phyloP scores from a whole-genome alignment of 2,329 filamentous ascomycete genomes.

The Scedosporium aurantiacum region DNA sequence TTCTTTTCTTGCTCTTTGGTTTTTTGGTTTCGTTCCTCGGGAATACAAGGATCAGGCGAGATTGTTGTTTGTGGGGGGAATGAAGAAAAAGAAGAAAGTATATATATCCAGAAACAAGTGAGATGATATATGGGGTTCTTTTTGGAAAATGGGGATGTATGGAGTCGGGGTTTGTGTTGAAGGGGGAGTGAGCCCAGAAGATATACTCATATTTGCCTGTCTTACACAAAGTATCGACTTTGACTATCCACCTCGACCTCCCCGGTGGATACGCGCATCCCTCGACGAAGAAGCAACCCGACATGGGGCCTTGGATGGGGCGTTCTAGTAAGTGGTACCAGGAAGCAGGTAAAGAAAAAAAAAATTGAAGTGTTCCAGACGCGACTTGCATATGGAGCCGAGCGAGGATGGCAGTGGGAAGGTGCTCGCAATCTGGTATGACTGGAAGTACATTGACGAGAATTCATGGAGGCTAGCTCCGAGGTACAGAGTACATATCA shows the following conservation, averaged over 20 bases:
- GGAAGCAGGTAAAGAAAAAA: background rate
- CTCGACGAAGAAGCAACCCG: background rate
- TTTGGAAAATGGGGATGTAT: background rate
- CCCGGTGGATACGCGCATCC: background rate
- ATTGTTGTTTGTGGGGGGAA: background rate
- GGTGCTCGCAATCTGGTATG: background rate
- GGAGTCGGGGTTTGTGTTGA: background rate
- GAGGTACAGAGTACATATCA: no score
- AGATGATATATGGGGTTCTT: background rate
- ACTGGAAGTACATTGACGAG: no score
- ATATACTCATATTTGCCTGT: background rate
- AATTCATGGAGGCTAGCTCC: no score
- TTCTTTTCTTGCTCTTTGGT: background rate
- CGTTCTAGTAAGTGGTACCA: background rate
- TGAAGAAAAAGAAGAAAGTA: slow-evolving; percentile 1
- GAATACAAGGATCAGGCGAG: background rate
- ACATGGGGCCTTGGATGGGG: background rate
- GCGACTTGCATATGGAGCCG: background rate
- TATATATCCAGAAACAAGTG: background rate
- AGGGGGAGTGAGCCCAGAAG: background rate
- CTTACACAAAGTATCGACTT: background rate
- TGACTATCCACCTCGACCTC: background rate
- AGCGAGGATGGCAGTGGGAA: background rate
- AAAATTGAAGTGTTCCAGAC: background rate
- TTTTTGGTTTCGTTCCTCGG: background rate